Conservation (phyloP, 345 rosid species). For the Sonneratia alba region DNA sequence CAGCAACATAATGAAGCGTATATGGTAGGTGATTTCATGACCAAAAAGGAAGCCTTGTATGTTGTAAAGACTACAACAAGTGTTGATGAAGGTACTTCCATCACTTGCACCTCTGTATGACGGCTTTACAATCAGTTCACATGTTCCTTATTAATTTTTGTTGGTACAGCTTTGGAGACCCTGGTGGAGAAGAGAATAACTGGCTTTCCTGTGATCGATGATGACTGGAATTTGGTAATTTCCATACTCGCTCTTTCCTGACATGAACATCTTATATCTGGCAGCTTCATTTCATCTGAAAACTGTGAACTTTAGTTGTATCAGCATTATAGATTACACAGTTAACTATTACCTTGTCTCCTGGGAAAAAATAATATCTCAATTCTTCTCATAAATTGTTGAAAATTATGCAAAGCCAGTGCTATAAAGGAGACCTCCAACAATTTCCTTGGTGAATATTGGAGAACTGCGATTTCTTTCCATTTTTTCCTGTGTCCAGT, state of each 20-base stretch:
- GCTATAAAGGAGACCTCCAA: neutral
- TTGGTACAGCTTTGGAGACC: slow-evolving; percentile 53
- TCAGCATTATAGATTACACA: neutral
- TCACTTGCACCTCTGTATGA: slow-evolving; percentile 1
- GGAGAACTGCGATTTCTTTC: neutral
- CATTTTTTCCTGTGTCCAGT: neutral
- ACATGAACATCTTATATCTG: neutral
- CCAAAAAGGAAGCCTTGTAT: slow-evolving; percentile 47
- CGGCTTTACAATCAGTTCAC: neutral
- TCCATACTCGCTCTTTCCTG: neutral
- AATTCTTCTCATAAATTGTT: neutral
- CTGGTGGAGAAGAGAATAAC: slow-evolving; percentile 81
- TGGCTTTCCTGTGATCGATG: slow-evolving; percentile 87
- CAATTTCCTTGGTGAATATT: neutral
- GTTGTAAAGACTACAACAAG: slow-evolving; percentile 70
- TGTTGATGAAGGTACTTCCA: slow-evolving; percentile 67
- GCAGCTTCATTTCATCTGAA: neutral
- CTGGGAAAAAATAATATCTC: neutral
- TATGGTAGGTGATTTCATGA: slow-evolving; percentile 89
- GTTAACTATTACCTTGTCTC: neutral
- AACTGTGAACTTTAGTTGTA: neutral
- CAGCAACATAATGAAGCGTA: slow-evolving; percentile 54
- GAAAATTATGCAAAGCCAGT: neutral
- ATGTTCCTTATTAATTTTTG: neutral
- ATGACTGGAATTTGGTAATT: slow-evolving; percentile 77